phyloP scores from a whole-genome alignment of 192 early-diverging fungal species.

The Dimargaris xerosporica region DNA sequence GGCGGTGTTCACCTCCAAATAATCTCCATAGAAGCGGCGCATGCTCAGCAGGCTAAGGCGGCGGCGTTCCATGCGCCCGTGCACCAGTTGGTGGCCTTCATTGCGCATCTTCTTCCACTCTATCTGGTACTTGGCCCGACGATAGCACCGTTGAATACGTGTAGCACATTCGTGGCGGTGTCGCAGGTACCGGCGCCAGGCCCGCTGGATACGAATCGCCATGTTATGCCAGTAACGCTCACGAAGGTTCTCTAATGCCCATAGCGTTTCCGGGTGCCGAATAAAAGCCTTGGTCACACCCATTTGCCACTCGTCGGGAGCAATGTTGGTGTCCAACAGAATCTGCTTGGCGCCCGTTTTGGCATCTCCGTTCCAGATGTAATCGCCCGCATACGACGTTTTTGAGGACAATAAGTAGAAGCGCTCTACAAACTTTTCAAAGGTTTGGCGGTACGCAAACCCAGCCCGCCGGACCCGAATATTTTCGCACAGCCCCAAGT shows the following conservation, averaged over 20 bases:
- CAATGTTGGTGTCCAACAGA: slow-evolving; percentile 72
- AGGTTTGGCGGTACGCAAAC: slow-evolving; percentile 90
- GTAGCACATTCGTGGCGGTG: slow-evolving; percentile 46
- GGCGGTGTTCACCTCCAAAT: slow-evolving; percentile 41
- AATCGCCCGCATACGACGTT: slow-evolving; percentile 72
- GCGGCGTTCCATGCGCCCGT: slow-evolving; percentile 80
- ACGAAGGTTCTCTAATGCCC: slow-evolving; percentile 78
- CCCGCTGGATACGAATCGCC: slow-evolving; percentile 83
- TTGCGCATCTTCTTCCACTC: slow-evolving; percentile 86
- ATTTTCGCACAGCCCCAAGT: slow-evolving; percentile 92
- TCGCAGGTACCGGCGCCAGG: slow-evolving; percentile 64
- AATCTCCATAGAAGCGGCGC: slow-evolving; percentile 83
- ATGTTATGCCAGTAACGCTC: slow-evolving; percentile 94
- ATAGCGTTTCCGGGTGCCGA: slow-evolving; percentile 83
- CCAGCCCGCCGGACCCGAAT: slow-evolving; percentile 95
- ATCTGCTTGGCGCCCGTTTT: slow-evolving; percentile 61
- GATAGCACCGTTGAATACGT: slow-evolving; percentile 63
- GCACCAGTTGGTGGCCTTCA: slow-evolving; percentile 81
- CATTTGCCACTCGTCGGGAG: slow-evolving; percentile 84
- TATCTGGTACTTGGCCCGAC: slow-evolving; percentile 65
- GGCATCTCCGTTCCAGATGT: slow-evolving; percentile 65
- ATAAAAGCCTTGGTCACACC: slow-evolving; percentile 93
- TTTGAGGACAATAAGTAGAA: slow-evolving; percentile 58
- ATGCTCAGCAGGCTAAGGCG: slow-evolving; percentile 67
- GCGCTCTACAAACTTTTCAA: slow-evolving; percentile 67